Conservation (phyloP, 2,329 filamentous ascomycete species). For the Fusarium gaditjirri region DNA sequence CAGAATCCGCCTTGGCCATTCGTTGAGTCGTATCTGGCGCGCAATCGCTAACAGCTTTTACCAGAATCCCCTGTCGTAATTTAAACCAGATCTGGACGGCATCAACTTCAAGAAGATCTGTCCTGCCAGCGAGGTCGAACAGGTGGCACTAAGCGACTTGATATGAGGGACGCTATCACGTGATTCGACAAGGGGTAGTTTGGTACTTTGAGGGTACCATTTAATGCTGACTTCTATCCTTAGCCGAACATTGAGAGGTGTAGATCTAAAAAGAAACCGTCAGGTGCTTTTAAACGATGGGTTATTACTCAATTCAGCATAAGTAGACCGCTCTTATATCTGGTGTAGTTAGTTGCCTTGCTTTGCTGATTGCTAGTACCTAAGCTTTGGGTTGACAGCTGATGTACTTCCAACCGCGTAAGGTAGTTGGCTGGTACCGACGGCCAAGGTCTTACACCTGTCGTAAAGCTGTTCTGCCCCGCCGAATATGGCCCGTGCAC, state of each 20-base stretch:
- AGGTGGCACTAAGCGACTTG: constrained; percentile 54
- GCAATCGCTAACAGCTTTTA: constrained; percentile 45
- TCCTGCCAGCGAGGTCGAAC: constrained; percentile 51
- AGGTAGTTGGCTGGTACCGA: not conserved
- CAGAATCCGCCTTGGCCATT: constrained; percentile 47
- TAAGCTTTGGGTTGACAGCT: constrained; percentile 1
- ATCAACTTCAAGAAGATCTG: constrained; percentile 52
- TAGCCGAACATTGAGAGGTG: not conserved
- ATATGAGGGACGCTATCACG: constrained; percentile 43
- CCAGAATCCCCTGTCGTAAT: constrained; percentile 46
- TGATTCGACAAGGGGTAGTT: constrained; percentile 40
- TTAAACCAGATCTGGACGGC: constrained; percentile 44
- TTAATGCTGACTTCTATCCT: not conserved
- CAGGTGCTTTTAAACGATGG: too few species aligned
- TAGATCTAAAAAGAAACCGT: not conserved
- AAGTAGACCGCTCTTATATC: not conserved
- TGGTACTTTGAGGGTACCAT: not conserved
- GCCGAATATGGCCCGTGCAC: constrained; percentile 37
- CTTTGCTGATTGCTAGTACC: not conserved
- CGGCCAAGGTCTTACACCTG: constrained; percentile 23
- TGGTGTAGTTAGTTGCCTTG: not conserved
- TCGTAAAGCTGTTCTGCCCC: constrained; percentile 37
- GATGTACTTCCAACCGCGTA: constrained; percentile 14
- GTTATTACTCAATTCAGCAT: not conserved
- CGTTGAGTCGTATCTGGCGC: constrained; percentile 40